Evolutionary conservation across 768 basidiomycete species (phyloP).

Genomic region (Pholiota conissans): DNA sequence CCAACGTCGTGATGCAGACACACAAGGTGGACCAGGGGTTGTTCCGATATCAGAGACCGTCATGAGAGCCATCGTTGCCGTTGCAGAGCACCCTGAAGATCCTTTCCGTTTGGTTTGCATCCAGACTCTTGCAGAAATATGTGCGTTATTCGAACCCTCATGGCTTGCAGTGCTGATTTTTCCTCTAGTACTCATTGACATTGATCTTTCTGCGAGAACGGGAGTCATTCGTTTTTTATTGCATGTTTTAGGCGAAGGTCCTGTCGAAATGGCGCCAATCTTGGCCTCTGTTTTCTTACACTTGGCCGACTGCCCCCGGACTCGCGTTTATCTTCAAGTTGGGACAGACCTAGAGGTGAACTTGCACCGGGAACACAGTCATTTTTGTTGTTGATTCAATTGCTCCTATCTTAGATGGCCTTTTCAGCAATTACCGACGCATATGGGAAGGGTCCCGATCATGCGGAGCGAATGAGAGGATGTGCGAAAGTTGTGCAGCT

Average conservation of each 20-base stretch:
- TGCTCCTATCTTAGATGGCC: constrained; percentile 56
- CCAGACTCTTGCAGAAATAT: constrained; percentile 86
- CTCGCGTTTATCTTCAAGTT: constrained; percentile 72
- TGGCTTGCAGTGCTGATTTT: not conserved
- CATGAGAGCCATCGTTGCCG: constrained; percentile 87
- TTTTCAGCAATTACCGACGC: constrained; percentile 91
- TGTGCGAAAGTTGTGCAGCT: constrained; percentile 77
- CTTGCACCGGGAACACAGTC: not conserved
- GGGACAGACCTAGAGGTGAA: constrained; percentile 89
- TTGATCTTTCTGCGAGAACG: constrained; percentile 75
- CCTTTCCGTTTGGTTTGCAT: constrained; percentile 80
- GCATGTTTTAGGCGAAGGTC: constrained; percentile 88
- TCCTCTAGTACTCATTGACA: constrained; percentile 82
- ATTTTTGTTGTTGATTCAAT: not conserved
- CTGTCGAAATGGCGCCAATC: constrained; percentile 75
- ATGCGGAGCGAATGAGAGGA: constrained; percentile 77
- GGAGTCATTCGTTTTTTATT: constrained; percentile 87
- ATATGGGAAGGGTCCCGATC: constrained; percentile 79
- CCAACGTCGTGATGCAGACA: constrained; percentile 45
- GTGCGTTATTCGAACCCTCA: constrained; percentile 43
- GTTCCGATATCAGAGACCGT: constrained; percentile 73
- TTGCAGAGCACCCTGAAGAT: constrained; percentile 92
- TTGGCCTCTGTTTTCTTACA: constrained; percentile 80
- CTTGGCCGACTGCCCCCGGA: constrained; percentile 83
- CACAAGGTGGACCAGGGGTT: constrained; percentile 38